These are phyloP conservation scores for Fusarium fracticaudum DNA, from an alignment of 2,329 filamentous ascomycete genomes.

Conservation along the genomic window DNA sequence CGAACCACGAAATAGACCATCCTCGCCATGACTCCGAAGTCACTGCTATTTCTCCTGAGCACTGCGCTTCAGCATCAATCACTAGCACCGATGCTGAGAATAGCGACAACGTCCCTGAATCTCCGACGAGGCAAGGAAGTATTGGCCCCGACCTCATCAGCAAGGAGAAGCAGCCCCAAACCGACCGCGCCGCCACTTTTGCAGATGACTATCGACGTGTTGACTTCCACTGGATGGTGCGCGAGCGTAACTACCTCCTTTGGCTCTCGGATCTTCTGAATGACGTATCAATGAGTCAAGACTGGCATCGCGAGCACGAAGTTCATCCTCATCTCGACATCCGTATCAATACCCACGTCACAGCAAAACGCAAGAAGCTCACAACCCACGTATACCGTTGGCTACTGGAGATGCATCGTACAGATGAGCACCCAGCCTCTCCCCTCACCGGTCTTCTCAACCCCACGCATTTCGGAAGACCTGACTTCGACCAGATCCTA, in stretches of 20 bases:
- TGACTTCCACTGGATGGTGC: constrained; percentile 70
- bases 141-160: constrained; percentile 15
- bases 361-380: constrained; percentile 63
- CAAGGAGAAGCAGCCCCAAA: constrained; percentile 24
- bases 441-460: constrained; percentile 64
- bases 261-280: constrained; percentile 69
- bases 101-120: background rate
- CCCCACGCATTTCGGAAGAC: constrained; percentile 63
- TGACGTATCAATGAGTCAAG: constrained; percentile 52
- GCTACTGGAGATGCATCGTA: constrained; percentile 66
- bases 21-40: constrained; percentile 9
- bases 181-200: constrained; percentile 40
- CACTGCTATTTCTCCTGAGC: background rate
- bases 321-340: constrained; percentile 58
- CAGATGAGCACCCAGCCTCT: constrained; percentile 59
- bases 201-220: constrained; percentile 58
- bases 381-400: constrained; percentile 64
- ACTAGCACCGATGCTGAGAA: background rate
- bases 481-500: constrained; percentile 63
- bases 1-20: constrained; percentile 10
- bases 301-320: constrained; percentile 51
- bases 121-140: background rate
- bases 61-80: background rate
- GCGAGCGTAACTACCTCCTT: constrained; percentile 63
- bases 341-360: constrained; percentile 65